Evolutionary conservation across 1,139 yeast genomes (phyloP).

Genomic region (Kodamaea ohmeri): DNA sequence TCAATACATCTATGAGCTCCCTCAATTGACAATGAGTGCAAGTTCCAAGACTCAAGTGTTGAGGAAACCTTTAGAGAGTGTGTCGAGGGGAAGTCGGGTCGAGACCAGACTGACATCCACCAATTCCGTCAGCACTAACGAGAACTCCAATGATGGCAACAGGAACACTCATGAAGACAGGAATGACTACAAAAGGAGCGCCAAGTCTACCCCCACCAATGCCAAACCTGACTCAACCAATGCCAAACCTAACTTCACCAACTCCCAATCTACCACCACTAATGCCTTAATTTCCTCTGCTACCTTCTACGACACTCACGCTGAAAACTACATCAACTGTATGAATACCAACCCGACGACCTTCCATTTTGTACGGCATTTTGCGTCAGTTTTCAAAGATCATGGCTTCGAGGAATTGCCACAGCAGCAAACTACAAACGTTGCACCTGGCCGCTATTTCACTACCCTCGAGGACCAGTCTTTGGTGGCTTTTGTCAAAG

Average conservation of each 20-base stretch:
- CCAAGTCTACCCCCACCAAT: no score
- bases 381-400: slow-evolving; percentile 24
- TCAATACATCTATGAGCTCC: slow-evolving; percentile 14
- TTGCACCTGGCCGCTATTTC: slow-evolving; percentile 23
- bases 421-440: background rate
- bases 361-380: slow-evolving; percentile 36
- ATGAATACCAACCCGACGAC: slow-evolving; percentile 44
- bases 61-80: background rate
- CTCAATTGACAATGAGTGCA: slow-evolving; percentile 11
- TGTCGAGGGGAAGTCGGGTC: background rate
- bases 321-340: slow-evolving; percentile 36
- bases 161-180: no score
- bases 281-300: background rate
- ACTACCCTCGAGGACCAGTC: slow-evolving; percentile 38
- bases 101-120: no score
- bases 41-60: background rate
- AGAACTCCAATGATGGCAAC: no score
- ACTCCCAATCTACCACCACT: no score
- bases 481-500: slow-evolving; percentile 40
- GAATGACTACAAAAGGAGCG: no score
- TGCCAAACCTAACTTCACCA: no score
- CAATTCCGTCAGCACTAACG: no score
- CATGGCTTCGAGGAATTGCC: slow-evolving; percentile 27
- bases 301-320: slow-evolving; percentile 18
- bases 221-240: no score